A percentile compares a stretch with the other conserved stretches of the same genome.
Conservation (phyloP, 2,329 filamentous ascomycete species). For the Trichoderma brevicompactum region DNA sequence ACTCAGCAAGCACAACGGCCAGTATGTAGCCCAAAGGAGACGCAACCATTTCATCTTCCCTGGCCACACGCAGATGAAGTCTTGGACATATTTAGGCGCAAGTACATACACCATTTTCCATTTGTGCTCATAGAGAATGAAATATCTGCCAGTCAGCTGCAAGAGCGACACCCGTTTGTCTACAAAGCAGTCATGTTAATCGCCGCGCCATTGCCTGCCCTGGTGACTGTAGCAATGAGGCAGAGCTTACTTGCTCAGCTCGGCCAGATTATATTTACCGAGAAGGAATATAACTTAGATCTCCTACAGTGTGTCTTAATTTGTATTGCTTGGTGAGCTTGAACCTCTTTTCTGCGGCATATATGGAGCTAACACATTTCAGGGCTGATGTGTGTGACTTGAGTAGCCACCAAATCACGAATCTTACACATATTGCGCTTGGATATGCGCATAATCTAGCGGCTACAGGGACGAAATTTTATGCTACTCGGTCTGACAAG, state of each 20-base stretch:
- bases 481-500: neutral
- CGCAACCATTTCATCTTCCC: neutral
- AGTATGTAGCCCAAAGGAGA: too few relatives aligned
- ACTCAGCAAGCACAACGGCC: neutral
- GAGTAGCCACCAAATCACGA: neutral
- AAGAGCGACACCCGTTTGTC: neutral
- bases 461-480: neutral
- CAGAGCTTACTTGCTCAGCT: neutral
- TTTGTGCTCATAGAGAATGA: neutral
- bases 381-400: neutral
- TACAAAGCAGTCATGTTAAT: neutral
- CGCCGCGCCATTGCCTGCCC: neutral
- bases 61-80: neutral
- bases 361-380: neutral
- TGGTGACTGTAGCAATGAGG: neutral
- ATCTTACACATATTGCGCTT: neutral
- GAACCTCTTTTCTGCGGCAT: neutral
- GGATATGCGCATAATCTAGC: constrained; percentile 1
- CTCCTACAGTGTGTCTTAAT: neutral
- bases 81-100: neutral
- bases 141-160: neutral
- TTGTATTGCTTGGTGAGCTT: neutral
- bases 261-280: neutral
- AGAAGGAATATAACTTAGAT: neutral
- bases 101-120: neutral